Percentiles rank a stretch among this genome's conserved stretches.
Conservation (phyloP, 805 yeast genomes). For the Saccharomycopsis guyanensis region DNA sequence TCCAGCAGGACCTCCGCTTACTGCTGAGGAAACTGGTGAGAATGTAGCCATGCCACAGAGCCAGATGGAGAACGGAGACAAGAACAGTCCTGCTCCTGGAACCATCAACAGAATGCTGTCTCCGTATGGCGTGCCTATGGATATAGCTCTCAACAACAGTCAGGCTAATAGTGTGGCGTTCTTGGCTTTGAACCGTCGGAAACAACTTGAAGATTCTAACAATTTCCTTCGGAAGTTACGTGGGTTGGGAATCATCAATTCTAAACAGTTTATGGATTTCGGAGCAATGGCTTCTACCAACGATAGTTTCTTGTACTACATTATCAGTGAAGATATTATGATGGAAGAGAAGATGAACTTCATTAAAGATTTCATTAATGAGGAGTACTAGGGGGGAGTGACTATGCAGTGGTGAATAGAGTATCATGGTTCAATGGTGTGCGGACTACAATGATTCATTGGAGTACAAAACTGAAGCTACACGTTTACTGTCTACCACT, state of each 20-base stretch:
- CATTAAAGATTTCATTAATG: slow-evolving; percentile 13
- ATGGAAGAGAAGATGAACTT: slow-evolving; percentile 19
- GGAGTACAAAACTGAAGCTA: too few relatives aligned
- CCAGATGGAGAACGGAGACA: background rate
- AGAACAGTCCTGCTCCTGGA: background rate
- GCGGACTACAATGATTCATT: too few relatives aligned
- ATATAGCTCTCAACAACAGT: slow-evolving; percentile 3
- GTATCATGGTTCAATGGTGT: too few relatives aligned
- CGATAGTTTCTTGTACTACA: slow-evolving; percentile 19
- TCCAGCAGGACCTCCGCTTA: background rate
- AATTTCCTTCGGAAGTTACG: slow-evolving; percentile 15
- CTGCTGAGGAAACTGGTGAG: background rate
- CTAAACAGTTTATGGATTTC: slow-evolving; percentile 13
- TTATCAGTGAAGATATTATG: slow-evolving; percentile 16
- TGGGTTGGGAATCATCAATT: slow-evolving; percentile 10
- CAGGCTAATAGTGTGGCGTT: slow-evolving; percentile 7
- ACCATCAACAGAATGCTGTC: background rate
- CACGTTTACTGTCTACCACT: too few relatives aligned
- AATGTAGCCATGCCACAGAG: background rate
- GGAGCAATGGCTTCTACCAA: slow-evolving; percentile 15
- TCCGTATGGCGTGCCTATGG: background rate
- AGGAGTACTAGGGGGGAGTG: too few relatives aligned
- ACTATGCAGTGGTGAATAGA: too few relatives aligned
- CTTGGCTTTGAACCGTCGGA: slow-evolving; percentile 9
- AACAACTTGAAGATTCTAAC: slow-evolving; percentile 17